Conservation (phyloP, 1,284 basidiomycete genomes). For the Porogramme epimiltina region DNA sequence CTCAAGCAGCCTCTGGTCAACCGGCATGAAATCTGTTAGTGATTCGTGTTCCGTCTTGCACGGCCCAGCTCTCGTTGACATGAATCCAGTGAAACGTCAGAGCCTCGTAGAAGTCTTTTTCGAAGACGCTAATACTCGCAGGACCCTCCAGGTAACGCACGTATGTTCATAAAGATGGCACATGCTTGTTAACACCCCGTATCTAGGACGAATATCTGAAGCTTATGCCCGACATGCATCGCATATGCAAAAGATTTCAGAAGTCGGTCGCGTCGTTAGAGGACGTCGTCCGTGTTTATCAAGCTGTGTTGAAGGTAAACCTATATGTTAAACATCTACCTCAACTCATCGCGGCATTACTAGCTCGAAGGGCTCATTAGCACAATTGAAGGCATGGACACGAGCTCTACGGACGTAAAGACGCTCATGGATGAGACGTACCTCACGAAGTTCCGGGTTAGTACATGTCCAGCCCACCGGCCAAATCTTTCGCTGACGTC, state of each 20-base stretch:
- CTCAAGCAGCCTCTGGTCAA: slow-evolving; percentile 97
- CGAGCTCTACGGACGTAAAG: slow-evolving; percentile 48
- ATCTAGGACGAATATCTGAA: slow-evolving; percentile 85
- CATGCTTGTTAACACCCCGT: too few relatives aligned
- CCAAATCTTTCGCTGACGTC: background rate
- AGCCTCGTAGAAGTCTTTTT: slow-evolving; percentile 88
- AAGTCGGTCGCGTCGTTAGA: slow-evolving; percentile 85
- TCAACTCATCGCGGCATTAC: background rate
- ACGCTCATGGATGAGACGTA: slow-evolving; percentile 72
- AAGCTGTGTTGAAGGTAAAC: slow-evolving; percentile 78
- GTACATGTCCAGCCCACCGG: slow-evolving; percentile 13
- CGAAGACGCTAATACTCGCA: slow-evolving; percentile 75
- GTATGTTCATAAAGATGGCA: too few relatives aligned
- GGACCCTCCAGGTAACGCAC: slow-evolving; percentile 43
- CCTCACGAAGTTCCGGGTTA: slow-evolving; percentile 60
- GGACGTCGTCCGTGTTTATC: slow-evolving; percentile 96
- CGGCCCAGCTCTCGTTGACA: background rate
- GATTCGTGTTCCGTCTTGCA: background rate
- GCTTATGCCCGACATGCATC: slow-evolving; percentile 92
- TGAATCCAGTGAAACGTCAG: slow-evolving; percentile 72
- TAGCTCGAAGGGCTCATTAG: slow-evolving; percentile 81
- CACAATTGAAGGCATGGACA: slow-evolving; percentile 55
- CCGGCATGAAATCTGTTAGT: slow-evolving; percentile 88
- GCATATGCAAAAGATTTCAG: slow-evolving; percentile 93
- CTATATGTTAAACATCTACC: too few relatives aligned